Conservation (phyloP, 352 stramenopile species). For the Globisporangium radiosum region DNA sequence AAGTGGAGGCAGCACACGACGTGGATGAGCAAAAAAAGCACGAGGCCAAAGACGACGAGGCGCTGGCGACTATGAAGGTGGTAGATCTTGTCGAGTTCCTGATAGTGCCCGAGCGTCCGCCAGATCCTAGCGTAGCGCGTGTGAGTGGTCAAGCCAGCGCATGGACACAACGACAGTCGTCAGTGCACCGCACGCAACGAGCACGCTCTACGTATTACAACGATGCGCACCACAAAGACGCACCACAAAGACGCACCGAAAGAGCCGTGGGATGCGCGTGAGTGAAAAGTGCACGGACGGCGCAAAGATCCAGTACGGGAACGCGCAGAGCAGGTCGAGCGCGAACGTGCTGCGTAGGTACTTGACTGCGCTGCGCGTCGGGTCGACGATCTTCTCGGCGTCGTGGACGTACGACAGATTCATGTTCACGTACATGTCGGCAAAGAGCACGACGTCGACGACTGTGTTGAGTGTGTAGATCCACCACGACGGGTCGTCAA, state of each 20-base stretch:
- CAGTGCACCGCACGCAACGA: background rate
- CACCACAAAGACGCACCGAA: constrained; percentile 21
- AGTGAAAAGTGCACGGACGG: constrained; percentile 21
- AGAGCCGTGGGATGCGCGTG: constrained; percentile 30
- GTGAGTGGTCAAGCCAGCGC: no score
- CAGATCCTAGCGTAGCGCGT: constrained; percentile 18
- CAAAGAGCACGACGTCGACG: constrained; percentile 22
- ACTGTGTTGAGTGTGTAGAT: constrained; percentile 23
- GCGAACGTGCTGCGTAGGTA: constrained; percentile 33
- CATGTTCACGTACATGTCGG: constrained; percentile 53
- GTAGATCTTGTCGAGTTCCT: constrained; percentile 33
- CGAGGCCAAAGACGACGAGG: constrained; percentile 30
- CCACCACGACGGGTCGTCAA: constrained; percentile 25
- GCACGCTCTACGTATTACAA: background rate
- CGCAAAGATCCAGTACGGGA: constrained; percentile 35
- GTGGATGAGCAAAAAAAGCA: constrained; percentile 50
- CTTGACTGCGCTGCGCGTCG: constrained; percentile 23
- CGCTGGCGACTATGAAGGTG: constrained; percentile 38
- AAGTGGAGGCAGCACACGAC: constrained; percentile 39
- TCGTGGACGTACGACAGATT: constrained; percentile 45
- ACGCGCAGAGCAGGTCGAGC: constrained; percentile 33
- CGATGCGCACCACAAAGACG: no score
- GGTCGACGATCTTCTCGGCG: constrained; percentile 47
- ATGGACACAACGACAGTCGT: background rate
- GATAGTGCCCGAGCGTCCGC: constrained; percentile 18